Percentiles rank a stretch among this genome's conserved stretches.
These are phyloP conservation scores for Neopestalotiopsis sp. DNA, from an alignment of 2,329 filamentous ascomycete species.

Conservation along the genomic window DNA sequence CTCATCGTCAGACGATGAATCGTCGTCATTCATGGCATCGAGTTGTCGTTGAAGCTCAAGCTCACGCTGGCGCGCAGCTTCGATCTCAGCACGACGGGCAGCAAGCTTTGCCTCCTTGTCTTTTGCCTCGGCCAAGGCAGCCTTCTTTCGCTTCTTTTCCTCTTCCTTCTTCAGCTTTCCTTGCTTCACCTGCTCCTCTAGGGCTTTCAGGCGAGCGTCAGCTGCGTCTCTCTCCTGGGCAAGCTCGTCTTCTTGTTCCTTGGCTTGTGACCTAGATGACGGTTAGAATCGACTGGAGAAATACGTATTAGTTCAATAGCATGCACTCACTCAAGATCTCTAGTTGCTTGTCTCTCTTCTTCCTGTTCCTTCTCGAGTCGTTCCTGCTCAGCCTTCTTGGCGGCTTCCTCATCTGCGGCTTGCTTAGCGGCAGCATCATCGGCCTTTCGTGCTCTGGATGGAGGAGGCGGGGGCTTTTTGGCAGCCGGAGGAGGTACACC, in stretches of 20 bases:
- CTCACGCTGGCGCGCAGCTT: conserved; percentile 88
- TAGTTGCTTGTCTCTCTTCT: conserved; percentile 74
- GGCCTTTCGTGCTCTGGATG: conserved; percentile 67
- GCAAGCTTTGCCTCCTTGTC: conserved; percentile 87
- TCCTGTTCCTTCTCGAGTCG: conserved; percentile 74
- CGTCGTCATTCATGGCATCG: conserved; percentile 74
- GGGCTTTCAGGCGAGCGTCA: conserved; percentile 80
- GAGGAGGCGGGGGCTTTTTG: conserved; percentile 77
- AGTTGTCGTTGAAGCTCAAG: conserved; percentile 87
- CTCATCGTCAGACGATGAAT: conserved; percentile 80
- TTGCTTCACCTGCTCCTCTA: conserved; percentile 92
- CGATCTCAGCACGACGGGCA: conserved; percentile 87
- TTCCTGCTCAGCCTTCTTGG: conserved; percentile 69
- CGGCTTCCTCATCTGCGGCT: conserved; percentile 56
- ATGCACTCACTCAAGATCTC: conserved; percentile 79
- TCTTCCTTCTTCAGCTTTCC: conserved; percentile 96
- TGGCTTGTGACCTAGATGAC: conserved; percentile 69
- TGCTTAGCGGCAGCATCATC: conserved; percentile 46
- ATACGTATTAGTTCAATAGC: neutral
- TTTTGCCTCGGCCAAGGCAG: conserved; percentile 82
- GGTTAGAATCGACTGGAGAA: conserved; percentile 22
- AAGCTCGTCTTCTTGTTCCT: conserved; percentile 79
- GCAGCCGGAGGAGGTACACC: conserved; percentile 62
- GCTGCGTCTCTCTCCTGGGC: conserved; percentile 80
- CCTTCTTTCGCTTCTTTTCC: conserved; percentile 91